A percentile compares a stretch with the other conserved stretches of the same genome.
phyloP scores from a whole-genome alignment of 306 rosid genomes.

The Vigna nakashimae region DNA sequence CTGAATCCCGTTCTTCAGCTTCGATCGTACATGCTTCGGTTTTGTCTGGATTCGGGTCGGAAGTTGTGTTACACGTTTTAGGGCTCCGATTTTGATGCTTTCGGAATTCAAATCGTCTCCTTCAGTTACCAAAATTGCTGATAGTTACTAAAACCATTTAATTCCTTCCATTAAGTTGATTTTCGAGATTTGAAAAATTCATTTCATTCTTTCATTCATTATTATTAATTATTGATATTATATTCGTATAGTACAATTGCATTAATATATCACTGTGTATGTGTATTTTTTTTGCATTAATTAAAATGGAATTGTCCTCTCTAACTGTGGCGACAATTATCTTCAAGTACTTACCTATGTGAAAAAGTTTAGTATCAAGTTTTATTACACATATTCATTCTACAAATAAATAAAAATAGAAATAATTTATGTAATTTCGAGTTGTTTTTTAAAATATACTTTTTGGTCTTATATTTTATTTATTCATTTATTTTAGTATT shows the following conservation, averaged over 20 bases:
- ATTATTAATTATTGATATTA: background rate
- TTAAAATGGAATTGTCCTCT: too few species aligned
- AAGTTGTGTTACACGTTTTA: background rate
- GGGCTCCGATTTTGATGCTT: constrained; percentile 46
- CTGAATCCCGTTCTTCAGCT: background rate
- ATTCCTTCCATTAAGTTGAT: background rate
- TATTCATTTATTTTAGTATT: too few species aligned
- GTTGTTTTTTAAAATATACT: too few species aligned
- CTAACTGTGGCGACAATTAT: too few species aligned
- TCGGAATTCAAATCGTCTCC: background rate
- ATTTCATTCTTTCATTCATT: background rate
- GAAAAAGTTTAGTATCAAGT: too few species aligned
- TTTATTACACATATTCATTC: too few species aligned
- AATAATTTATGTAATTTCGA: too few species aligned
- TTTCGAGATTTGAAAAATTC: background rate
- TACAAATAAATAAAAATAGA: too few species aligned
- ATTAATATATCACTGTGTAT: background rate
- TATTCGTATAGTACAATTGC: background rate
- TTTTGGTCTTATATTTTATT: too few species aligned
- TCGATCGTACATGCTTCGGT: background rate
- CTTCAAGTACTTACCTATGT: too few species aligned
- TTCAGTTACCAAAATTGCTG: constrained; percentile 6
- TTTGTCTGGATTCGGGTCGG: constrained; percentile 34
- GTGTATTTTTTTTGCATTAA: too few species aligned
- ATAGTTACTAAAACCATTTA: background rate